Evolutionary conservation across 345 rosid genomes (phyloP).

Genomic region (Boechera divaricarpa): DNA sequence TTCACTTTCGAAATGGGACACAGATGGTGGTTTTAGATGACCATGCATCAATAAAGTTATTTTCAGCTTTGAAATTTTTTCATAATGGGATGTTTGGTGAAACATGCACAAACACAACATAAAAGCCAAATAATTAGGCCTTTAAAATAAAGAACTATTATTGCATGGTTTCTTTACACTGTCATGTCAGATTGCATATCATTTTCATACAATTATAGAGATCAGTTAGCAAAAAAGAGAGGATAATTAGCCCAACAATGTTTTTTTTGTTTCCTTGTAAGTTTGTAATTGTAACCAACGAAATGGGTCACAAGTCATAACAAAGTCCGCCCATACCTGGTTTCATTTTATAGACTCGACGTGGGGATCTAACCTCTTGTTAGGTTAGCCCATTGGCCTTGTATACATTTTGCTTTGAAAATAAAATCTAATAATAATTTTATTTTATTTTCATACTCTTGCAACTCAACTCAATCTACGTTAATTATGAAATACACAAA

Average conservation of each 20-base stretch:
- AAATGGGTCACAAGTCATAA: background rate
- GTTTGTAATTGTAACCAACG: background rate
- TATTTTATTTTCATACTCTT: too few relatives aligned
- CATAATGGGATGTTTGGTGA: slow-evolving; percentile 49
- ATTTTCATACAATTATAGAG: slow-evolving; percentile 2
- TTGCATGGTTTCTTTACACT: slow-evolving; percentile 36
- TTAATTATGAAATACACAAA: too few relatives aligned
- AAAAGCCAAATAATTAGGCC: slow-evolving; percentile 19
- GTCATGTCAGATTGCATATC: slow-evolving; percentile 33
- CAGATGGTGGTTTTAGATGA: slow-evolving; percentile 28
- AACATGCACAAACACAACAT: slow-evolving; percentile 43
- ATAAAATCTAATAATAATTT: too few relatives aligned
- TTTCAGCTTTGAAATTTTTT: slow-evolving; percentile 32
- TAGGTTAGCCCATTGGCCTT: background rate
- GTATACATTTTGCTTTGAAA: too few relatives aligned
- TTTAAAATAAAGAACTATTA: slow-evolving; percentile 33
- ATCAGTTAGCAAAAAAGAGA: background rate
- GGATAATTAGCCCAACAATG: slow-evolving; percentile 27
- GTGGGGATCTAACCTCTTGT: background rate
- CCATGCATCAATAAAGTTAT: slow-evolving; percentile 40
- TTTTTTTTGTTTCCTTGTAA: background rate
- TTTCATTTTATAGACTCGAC: too few relatives aligned
- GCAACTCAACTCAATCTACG: too few relatives aligned
- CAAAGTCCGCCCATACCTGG: too few relatives aligned
- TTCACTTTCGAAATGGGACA: slow-evolving; percentile 45